Conservation (phyloP, 202 grass and related monocot species). For the Schoenoplectus triqueter region DNA sequence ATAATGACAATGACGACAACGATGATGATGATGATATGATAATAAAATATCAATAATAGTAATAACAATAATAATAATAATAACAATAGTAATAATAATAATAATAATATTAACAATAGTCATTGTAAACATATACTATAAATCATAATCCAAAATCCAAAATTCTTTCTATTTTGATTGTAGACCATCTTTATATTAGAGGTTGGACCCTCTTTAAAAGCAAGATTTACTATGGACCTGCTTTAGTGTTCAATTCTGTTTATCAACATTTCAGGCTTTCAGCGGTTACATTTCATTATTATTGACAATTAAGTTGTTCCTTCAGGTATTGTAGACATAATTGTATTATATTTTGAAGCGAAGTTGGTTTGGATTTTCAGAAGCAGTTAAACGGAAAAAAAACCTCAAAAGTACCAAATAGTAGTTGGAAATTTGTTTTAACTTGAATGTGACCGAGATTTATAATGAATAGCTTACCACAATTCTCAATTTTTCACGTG, state of each 20-base stretch:
- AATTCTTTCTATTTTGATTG: too few relatives aligned
- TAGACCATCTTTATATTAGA: too few relatives aligned
- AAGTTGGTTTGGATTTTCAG: not conserved
- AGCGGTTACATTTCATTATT: not conserved
- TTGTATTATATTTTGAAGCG: not conserved
- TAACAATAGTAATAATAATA: too few relatives aligned
- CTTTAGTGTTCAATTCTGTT: not conserved
- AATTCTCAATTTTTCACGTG: constrained; percentile 78
- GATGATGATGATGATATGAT: too few relatives aligned
- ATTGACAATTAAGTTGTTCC: not conserved
- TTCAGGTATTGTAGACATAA: not conserved
- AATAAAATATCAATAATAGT: too few relatives aligned
- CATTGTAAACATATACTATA: too few relatives aligned
- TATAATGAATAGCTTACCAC: constrained; percentile 57
- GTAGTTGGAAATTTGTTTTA: not conserved
- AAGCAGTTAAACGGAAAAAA: not conserved
- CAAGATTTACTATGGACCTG: too few relatives aligned
- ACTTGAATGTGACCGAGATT: not conserved
- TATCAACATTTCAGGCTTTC: not conserved
- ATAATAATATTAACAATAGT: too few relatives aligned
- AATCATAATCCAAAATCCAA: too few relatives aligned
- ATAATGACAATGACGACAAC: too few relatives aligned
- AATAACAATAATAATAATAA: too few relatives aligned
- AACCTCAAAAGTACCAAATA: not conserved
- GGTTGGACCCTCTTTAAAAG: too few relatives aligned